These are phyloP conservation scores for Hericium coralloides DNA, from an alignment of 768 basidiomycete species.

Conservation along the genomic window DNA sequence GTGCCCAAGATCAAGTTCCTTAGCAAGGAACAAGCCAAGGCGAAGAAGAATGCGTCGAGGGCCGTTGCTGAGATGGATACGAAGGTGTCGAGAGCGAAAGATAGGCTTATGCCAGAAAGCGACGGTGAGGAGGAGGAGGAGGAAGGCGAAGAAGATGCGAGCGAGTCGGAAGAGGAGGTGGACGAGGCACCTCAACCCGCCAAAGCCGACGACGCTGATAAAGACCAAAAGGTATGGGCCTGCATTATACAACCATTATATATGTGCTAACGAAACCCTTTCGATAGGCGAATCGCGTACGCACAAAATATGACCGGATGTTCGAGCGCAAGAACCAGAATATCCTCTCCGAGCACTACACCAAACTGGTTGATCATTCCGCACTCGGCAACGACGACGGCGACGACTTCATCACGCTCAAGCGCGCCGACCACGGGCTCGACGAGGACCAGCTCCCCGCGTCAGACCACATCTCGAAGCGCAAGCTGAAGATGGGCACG, in stretches of 20 bases:
- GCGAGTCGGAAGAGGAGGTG: neutral
- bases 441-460: slow-evolving; percentile 23
- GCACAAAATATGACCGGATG: slow-evolving; percentile 97
- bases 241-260: neutral
- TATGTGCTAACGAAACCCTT: neutral
- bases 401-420: slow-evolving; percentile 91
- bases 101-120: neutral
- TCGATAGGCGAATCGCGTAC: slow-evolving; percentile 36
- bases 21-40: slow-evolving; percentile 54
- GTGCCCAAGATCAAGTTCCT: slow-evolving; percentile 93
- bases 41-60: slow-evolving; percentile 66
- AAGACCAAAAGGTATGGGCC: neutral
- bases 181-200: neutral
- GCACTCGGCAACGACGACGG: slow-evolving; percentile 33
- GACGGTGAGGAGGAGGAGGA: slow-evolving; percentile 22
- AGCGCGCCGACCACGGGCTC: slow-evolving; percentile 82
- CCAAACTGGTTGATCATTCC: slow-evolving; percentile 72
- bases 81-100: neutral
- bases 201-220: neutral
- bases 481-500: slow-evolving; percentile 67
- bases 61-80: slow-evolving; percentile 19
- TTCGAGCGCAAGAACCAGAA: slow-evolving; percentile 94
- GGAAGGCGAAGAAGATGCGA: neutral
- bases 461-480: slow-evolving; percentile 64
- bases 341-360: slow-evolving; percentile 85